Conservation (phyloP, 2,329 filamentous ascomycete species). For the Diaporthe sp. region DNA sequence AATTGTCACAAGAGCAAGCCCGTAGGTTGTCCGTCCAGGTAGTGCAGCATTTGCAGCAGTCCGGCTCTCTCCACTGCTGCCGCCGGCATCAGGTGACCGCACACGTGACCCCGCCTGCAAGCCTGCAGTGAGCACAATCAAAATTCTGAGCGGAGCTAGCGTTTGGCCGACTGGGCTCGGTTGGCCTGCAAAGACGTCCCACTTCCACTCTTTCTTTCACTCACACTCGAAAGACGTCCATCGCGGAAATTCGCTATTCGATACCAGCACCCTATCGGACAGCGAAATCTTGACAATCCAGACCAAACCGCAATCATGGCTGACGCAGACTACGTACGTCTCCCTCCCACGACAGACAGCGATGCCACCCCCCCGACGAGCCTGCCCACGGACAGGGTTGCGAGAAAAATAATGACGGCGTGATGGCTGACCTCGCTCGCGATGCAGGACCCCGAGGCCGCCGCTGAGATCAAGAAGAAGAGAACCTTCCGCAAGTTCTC, state of each 20-base stretch:
- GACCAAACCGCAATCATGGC: slow-evolving; percentile 76
- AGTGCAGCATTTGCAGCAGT: background rate
- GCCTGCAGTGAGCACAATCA: slow-evolving; percentile 20
- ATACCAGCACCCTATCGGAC: slow-evolving; percentile 54
- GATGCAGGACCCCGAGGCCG: slow-evolving; percentile 91
- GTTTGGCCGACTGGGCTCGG: slow-evolving; percentile 27
- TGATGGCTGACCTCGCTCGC: slow-evolving; percentile 38
- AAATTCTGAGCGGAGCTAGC: slow-evolving; percentile 32
- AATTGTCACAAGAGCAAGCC: background rate
- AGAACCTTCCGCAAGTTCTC: slow-evolving; percentile 99
- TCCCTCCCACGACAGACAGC: slow-evolving; percentile 38
- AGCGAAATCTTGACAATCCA: slow-evolving; percentile 51
- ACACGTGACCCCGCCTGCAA: slow-evolving; percentile 10
- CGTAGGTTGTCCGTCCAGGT: background rate
- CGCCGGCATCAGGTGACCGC: background rate
- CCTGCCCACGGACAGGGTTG: background rate
- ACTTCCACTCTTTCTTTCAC: slow-evolving; percentile 38
- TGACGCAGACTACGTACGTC: slow-evolving; percentile 64
- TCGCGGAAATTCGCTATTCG: slow-evolving; percentile 48
- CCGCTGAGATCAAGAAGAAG: slow-evolving; percentile 99
- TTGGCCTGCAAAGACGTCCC: slow-evolving; percentile 34
- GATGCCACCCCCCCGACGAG: background rate
- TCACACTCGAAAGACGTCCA: slow-evolving; percentile 35
- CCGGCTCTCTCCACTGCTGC: background rate
- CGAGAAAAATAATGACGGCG: slow-evolving; percentile 33